Conservation (phyloP, 2,329 filamentous ascomycete genomes). For the Fusarium longipes region DNA sequence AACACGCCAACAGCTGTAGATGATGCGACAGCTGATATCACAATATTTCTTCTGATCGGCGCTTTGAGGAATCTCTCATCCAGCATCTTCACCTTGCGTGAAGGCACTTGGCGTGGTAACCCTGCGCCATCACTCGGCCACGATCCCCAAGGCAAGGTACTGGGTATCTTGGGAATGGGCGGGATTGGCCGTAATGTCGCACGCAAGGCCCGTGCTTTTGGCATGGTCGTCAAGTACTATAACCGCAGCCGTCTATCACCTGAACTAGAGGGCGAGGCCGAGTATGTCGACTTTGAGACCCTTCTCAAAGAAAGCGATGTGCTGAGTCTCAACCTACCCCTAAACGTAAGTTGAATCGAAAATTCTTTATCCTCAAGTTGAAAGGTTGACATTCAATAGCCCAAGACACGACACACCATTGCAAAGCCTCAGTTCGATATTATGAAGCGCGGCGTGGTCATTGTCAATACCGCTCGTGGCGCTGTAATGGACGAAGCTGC, state of each 20-base stretch:
- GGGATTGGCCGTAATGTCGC: constrained; percentile 84
- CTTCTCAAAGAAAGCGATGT: constrained; percentile 78
- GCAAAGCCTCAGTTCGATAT: constrained; percentile 74
- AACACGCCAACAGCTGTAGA: constrained; percentile 86
- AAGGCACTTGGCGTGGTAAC: constrained; percentile 74
- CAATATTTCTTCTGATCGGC: constrained; percentile 83
- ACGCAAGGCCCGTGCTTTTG: constrained; percentile 78
- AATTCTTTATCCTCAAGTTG: neutral
- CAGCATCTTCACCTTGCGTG: constrained; percentile 72
- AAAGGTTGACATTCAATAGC: constrained; percentile 47
- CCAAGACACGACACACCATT: constrained; percentile 79
- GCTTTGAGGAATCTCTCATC: constrained; percentile 79
- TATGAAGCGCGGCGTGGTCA: constrained; percentile 82
- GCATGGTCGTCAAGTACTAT: constrained; percentile 79
- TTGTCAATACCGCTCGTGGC: constrained; percentile 86
- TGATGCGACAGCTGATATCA: constrained; percentile 84
- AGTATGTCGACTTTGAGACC: constrained; percentile 79
- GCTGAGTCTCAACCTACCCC: constrained; percentile 80
- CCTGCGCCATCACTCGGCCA: constrained; percentile 71
- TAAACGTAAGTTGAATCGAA: constrained; percentile 71
- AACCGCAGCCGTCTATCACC: constrained; percentile 72
- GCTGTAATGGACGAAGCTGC: constrained; percentile 85
- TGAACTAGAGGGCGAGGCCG: constrained; percentile 67
- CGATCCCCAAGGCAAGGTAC: constrained; percentile 80
- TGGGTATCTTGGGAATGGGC: constrained; percentile 88